A percentile compares a stretch with the other conserved stretches of the same genome.
Evolutionary conservation across 2,329 filamentous ascomycete species (phyloP).

Genomic region (Tolypocladium paradoxum): DNA sequence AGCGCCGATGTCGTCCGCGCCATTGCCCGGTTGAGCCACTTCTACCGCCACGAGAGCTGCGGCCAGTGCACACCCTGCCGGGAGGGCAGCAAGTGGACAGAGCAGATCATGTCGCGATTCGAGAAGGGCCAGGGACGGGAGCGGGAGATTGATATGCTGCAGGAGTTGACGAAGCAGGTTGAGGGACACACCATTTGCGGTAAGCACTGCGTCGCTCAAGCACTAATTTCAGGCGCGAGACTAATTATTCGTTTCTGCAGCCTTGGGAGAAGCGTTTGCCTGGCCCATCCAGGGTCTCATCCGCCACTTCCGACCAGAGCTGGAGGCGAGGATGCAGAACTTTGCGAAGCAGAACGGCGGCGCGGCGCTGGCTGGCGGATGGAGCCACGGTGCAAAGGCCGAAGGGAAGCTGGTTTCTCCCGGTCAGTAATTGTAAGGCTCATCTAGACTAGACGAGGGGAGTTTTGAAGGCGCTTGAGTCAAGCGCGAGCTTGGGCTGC

Average conservation of each 20-base stretch:
- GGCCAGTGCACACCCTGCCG: conserved; percentile 99
- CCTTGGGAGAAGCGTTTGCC: conserved; percentile 92
- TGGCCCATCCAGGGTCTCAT: conserved; percentile 98
- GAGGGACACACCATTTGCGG: conserved; percentile 98
- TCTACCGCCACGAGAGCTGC: conserved; percentile 97
- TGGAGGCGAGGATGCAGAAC: conserved; percentile 81
- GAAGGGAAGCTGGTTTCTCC: conserved; percentile 81
- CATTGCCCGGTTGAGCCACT: conserved; percentile 85
- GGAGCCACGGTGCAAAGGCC: conserved; percentile 62
- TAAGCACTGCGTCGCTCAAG: conserved; percentile 28
- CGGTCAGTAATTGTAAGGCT: conserved; percentile 57
- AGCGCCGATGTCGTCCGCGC: conserved; percentile 90
- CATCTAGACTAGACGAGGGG: conserved; percentile 1
- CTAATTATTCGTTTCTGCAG: conserved; percentile 24
- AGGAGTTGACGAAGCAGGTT: conserved; percentile 98
- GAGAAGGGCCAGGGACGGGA: conserved; percentile 80
- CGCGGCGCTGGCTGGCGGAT: conserved; percentile 73
- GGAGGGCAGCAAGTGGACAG: conserved; percentile 97
- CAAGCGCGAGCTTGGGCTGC: conserved; percentile 1
- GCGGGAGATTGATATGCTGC: conserved; percentile 97
- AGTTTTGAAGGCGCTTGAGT: conserved; percentile 2
- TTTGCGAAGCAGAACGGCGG: conserved; percentile 66
- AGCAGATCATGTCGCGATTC: conserved; percentile 97
- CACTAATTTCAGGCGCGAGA: not conserved
- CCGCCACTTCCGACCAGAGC: conserved; percentile 91